Conservation (phyloP, 768 basidiomycete species). For the Plicaturopsis crispa region DNA sequence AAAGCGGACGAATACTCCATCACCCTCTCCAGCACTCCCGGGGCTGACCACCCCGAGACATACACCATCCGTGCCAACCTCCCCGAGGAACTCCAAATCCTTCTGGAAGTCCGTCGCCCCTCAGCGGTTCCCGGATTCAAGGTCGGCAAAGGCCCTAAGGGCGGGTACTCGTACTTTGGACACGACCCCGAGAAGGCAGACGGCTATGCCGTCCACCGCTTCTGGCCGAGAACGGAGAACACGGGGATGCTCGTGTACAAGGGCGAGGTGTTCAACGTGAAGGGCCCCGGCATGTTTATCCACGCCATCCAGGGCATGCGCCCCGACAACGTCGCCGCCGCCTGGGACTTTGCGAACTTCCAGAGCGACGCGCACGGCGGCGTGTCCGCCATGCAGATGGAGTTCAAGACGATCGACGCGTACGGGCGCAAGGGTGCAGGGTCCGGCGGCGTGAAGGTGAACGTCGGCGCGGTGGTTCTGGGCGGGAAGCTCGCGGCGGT, state of each 20-base stretch:
- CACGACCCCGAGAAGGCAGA: conserved; percentile 59
- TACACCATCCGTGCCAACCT: conserved; percentile 79
- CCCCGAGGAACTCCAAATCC: conserved; percentile 72
- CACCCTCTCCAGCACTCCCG: conserved; percentile 49
- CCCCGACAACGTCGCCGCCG: conserved; percentile 83
- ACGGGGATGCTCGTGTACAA: conserved; percentile 63
- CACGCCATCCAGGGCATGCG: conserved; percentile 99
- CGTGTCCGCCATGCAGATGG: conserved; percentile 90
- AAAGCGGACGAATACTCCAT: conserved; percentile 83
- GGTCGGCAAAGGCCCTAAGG: conserved; percentile 79
- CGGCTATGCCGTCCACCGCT: conserved; percentile 84
- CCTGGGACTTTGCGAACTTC: conserved; percentile 97
- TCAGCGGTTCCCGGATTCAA: conserved; percentile 81
- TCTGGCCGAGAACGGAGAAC: conserved; percentile 70
- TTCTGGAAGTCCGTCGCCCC: conserved; percentile 65
- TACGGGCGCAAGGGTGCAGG: conserved; percentile 77
- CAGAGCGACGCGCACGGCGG: conserved; percentile 66
- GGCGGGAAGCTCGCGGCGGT: conserved; percentile 70
- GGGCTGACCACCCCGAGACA: conserved; percentile 58
- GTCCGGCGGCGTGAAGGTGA: conserved; percentile 79
- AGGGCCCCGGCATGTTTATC: conserved; percentile 78
- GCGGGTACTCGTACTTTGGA: conserved; percentile 88
- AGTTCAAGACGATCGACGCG: conserved; percentile 77
- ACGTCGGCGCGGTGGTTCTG: conserved; percentile 79
- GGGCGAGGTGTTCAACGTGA: conserved; percentile 48